These are phyloP conservation scores for Colletotrichum melonis DNA, from an alignment of 2,329 filamentous ascomycete genomes.

Conservation along the genomic window DNA sequence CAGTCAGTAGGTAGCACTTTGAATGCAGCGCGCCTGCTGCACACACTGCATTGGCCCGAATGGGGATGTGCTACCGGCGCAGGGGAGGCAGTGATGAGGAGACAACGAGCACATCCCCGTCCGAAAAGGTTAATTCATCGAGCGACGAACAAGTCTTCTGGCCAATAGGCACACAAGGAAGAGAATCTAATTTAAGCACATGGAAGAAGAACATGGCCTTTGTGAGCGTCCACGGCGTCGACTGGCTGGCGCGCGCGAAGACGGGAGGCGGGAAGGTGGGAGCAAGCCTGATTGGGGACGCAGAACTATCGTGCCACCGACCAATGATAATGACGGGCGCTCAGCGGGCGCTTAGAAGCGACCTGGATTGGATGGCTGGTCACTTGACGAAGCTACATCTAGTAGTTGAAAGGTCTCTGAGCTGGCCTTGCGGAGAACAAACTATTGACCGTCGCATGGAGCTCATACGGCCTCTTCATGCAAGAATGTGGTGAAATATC, in stretches of 20 bases:
- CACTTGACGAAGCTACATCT: slow-evolving; percentile 14
- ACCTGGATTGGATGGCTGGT: slow-evolving; percentile 27
- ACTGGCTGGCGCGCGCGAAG: slow-evolving; percentile 56
- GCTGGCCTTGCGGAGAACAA: slow-evolving; percentile 26
- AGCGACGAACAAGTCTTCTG: background rate
- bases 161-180: slow-evolving; percentile 47
- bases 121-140: slow-evolving; percentile 17
- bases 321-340: slow-evolving; percentile 32
- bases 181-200: slow-evolving; percentile 49
- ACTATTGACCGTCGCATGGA: slow-evolving; percentile 27
- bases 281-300: slow-evolving; percentile 28
- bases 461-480: slow-evolving; percentile 11
- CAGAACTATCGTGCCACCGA: slow-evolving; percentile 15
- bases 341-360: slow-evolving; percentile 40
- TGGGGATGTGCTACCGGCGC: slow-evolving; percentile 21
- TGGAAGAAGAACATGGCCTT: slow-evolving; percentile 38
- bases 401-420: slow-evolving; percentile 6
- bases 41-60: slow-evolving; percentile 27
- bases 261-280: slow-evolving; percentile 18
- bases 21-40: slow-evolving; percentile 25
- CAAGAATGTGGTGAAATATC: slow-evolving; percentile 5
- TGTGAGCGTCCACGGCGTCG: slow-evolving; percentile 40
- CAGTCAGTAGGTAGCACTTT: slow-evolving; percentile 6
- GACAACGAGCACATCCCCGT: slow-evolving; percentile 20
- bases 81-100: slow-evolving; percentile 25